phyloP scores from a whole-genome alignment of 306 rosid species.

The Urtica urens region DNA sequence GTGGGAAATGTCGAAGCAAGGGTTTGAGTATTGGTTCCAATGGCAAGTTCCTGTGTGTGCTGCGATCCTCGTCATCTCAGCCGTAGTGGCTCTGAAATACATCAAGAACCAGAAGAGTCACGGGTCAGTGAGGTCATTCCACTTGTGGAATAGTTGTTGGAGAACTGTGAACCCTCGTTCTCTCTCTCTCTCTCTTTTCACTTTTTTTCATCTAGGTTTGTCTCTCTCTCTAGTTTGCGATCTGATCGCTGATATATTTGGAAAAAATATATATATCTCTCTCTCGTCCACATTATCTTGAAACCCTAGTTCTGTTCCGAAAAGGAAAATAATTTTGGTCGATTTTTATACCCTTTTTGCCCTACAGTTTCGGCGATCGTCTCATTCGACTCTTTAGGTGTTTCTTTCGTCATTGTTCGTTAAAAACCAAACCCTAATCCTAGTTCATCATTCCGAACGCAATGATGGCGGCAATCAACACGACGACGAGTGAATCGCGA shows the following conservation, averaged over 20 bases:
- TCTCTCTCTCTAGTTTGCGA: constrained; percentile 26
- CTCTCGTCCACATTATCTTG: background rate
- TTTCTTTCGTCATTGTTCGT: background rate
- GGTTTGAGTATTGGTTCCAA: constrained; percentile 17
- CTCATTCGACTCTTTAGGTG: constrained; percentile 23
- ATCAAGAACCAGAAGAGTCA: background rate
- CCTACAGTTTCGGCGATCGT: constrained; percentile 29
- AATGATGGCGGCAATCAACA: constrained; percentile 34
- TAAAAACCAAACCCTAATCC: constrained; percentile 24
- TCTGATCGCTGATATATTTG: constrained; percentile 54
- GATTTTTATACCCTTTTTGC: constrained; percentile 12
- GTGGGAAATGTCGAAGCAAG: constrained; percentile 1
- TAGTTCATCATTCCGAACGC: background rate
- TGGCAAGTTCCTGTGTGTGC: constrained; percentile 26
- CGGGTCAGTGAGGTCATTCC: constrained; percentile 4
- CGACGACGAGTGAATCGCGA: constrained; percentile 11
- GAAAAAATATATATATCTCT: constrained; percentile 31
- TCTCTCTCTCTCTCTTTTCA: constrained; percentile 17
- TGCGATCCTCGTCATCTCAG: constrained; percentile 7
- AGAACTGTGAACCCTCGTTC: constrained; percentile 21
- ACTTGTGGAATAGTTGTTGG: constrained; percentile 22
- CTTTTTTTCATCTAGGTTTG: constrained; percentile 17
- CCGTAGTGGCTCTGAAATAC: constrained; percentile 7
- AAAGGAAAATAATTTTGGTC: constrained; percentile 6
- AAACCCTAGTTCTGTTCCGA: constrained; percentile 10